phyloP scores from a whole-genome alignment of 1,284 basidiomycete species.

The Cryptococcus wingfieldii region DNA sequence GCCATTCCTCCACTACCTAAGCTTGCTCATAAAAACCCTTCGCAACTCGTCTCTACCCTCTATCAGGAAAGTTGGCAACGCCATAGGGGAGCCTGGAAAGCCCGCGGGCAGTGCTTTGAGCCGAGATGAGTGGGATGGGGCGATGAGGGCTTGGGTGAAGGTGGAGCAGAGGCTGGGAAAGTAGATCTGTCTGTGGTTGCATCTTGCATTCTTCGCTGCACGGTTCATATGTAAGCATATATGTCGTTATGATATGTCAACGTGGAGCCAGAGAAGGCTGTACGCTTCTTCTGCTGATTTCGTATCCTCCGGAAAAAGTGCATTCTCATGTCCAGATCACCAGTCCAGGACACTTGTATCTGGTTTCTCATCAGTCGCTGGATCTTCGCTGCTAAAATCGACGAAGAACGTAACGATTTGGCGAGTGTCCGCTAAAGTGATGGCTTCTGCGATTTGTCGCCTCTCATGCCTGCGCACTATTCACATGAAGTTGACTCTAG shows the following conservation, averaged over 20 bases:
- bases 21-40: constrained; percentile 6
- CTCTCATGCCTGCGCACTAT: too few species aligned
- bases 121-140: constrained; percentile 20
- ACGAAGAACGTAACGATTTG: too few species aligned
- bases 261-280: not conserved
- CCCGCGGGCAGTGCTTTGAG: constrained; percentile 2
- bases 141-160: constrained; percentile 16
- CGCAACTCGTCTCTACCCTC: constrained; percentile 15
- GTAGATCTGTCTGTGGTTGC: too few species aligned
- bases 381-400: too few species aligned
- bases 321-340: too few species aligned
- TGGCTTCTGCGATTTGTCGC: too few species aligned
- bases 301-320: too few species aligned
- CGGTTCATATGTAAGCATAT: not conserved
- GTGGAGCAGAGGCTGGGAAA: constrained; percentile 19
- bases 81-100: constrained; percentile 1
- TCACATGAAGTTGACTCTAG: too few species aligned
- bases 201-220: not conserved
- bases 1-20: constrained; percentile 16
- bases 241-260: not conserved
- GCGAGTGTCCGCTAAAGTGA: too few species aligned
- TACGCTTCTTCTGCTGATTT: not conserved
- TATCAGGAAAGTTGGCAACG: constrained; percentile 13
- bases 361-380: too few species aligned
- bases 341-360: too few species aligned